Evolutionary conservation across 2,329 filamentous ascomycete genomes (phyloP), one percentile per base, ranked within the genome.

Genomic region (Sarocladiaceae sp.): DNA sequence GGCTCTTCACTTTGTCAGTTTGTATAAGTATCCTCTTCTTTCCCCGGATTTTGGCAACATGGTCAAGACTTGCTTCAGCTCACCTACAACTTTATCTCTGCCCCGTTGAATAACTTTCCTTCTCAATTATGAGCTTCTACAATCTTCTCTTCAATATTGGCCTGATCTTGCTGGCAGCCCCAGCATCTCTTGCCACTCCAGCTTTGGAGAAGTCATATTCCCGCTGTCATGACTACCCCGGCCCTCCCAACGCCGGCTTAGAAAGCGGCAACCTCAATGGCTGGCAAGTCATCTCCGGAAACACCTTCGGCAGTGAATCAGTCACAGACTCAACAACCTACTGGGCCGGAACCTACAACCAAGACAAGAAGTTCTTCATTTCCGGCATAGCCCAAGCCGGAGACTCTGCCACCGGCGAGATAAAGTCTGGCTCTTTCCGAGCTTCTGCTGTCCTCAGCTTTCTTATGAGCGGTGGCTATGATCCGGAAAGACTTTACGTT

Each of bases 381-480:
- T 56, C 57, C 56, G 64, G 63, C 35, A 54, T 48, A 44, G 53
- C 56, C 3, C 52, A 63, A 33, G 47, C 57, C 20, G 64, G 63
- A n/a, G 64, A 66, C 29, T 5, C 55, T 17, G 60, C 60, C 23
- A 55, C 60, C 18, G 64, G 63, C 23, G 50, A 59, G 39, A 52
- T 66, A n/a, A 55, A 54, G 46, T 65, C 63, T n/a, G 57, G 53
- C 46, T 55, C 59, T 4, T 66, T 66, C 56, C 52, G 46, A 47
- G 63, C 62, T n/a, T 59, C 57, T 33, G 61, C 57, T 15, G 58
- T 58, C 49, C 51, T 65, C 57, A 65, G 63, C 50, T 66, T 66
- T 52, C 57, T 65, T 22, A 47, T 66, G 36, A 57, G 62, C 40
- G 64, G 64, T 11, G 63, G 64, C n/a, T 65, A 63, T 52, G 62